These are phyloP conservation scores for Exserohilum turcica DNA, from an alignment of 2,329 filamentous ascomycete genomes.

Conservation along the genomic window DNA sequence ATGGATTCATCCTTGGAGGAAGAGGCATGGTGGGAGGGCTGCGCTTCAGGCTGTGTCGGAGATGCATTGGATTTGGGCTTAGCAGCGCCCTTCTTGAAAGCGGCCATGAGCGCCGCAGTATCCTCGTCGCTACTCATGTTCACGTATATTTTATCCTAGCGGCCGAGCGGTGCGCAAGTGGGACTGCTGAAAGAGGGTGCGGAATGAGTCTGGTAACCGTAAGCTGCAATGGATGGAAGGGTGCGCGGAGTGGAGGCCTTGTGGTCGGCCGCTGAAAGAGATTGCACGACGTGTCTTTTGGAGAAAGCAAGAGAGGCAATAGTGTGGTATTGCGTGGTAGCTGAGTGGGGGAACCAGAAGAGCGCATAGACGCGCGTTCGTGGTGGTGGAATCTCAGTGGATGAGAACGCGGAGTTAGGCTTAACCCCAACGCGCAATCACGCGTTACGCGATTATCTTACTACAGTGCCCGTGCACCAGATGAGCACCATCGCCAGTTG, in stretches of 20 bases:
- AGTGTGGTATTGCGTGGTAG: background rate
- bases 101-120: constrained; percentile 31
- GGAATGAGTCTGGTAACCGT: background rate
- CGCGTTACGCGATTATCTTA: constrained; percentile 7
- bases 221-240: background rate
- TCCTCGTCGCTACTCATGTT: constrained; percentile 38
- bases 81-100: constrained; percentile 25
- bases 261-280: background rate
- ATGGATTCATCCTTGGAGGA: background rate
- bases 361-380: background rate
- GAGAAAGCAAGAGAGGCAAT: background rate
- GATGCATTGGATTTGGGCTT: constrained; percentile 2
- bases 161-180: no score
- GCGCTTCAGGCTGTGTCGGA: background rate
- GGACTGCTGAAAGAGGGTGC: no score
- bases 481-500: no score
- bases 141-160: no score
- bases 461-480: no score
- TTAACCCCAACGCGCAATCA: constrained; percentile 17
- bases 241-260: no score
- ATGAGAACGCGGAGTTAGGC: background rate
- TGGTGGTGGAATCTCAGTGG: background rate
- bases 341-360: background rate
- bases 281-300: background rate
- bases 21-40: constrained; percentile 9